Evolutionary conservation across 768 basidiomycete genomes (phyloP).

Genomic region (Termitomyces sp.): DNA sequence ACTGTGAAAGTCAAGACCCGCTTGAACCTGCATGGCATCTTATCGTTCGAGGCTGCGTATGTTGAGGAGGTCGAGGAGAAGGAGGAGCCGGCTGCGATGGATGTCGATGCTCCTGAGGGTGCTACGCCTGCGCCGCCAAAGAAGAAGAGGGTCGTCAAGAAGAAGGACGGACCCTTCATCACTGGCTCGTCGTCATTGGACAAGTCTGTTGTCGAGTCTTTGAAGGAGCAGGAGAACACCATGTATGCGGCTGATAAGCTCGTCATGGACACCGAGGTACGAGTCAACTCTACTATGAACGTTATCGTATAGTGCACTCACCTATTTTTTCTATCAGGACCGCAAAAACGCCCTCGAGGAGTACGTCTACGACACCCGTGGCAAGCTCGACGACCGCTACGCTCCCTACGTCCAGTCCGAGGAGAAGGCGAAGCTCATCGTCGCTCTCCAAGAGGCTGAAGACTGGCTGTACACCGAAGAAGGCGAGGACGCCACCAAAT

Average conservation of each 20-base stretch:
- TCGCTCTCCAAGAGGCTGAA: constrained; percentile 74
- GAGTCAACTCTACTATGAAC: constrained; percentile 21
- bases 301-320: constrained; percentile 1
- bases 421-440: constrained; percentile 79
- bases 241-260: constrained; percentile 94
- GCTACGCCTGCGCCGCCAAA: constrained; percentile 55
- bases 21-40: constrained; percentile 80
- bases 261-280: constrained; percentile 94
- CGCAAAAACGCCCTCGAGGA: constrained; percentile 99
- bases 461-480: constrained; percentile 98
- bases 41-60: constrained; percentile 86
- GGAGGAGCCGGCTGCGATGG: constrained; percentile 71
- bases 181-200: constrained; percentile 66
- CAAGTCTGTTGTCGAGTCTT: constrained; percentile 56
- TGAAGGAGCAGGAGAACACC: constrained; percentile 80
- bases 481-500: constrained; percentile 94
- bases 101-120: constrained; percentile 49
- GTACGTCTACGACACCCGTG: constrained; percentile 94
- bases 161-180: constrained; percentile 78
- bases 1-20: constrained; percentile 91
- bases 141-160: constrained; percentile 85
- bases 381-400: constrained; percentile 89
- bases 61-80: constrained; percentile 79
- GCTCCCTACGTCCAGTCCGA: constrained; percentile 66
- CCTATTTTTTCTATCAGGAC: constrained; percentile 50